phyloP scores from a whole-genome alignment of 805 yeast species.

The Sugiyamaella valdiviana region DNA sequence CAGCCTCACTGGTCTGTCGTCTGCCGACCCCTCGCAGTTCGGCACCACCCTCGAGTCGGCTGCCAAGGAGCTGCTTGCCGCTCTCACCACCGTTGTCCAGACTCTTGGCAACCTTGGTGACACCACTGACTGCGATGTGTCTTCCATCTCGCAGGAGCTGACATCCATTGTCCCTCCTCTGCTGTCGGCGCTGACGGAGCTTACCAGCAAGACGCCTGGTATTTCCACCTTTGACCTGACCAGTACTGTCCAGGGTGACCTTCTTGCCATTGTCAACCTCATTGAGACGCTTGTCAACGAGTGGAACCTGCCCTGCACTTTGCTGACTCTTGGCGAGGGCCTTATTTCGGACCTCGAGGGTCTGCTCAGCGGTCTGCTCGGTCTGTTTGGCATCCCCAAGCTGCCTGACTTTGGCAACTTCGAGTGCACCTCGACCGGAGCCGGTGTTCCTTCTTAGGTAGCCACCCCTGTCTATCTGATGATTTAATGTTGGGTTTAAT shows the following conservation, averaged over 20 bases:
- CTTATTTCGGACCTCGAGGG: neutral
- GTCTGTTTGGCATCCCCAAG: neutral
- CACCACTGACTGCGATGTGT: constrained; percentile 3
- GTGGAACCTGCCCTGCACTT: constrained; percentile 3
- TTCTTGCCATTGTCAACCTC: constrained; percentile 2
- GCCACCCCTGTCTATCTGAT: neutral
- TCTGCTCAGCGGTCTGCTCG: neutral
- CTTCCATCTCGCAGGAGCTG: neutral
- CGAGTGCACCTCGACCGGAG: neutral
- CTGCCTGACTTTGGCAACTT: constrained; percentile 1
- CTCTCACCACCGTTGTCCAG: neutral
- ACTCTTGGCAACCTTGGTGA: constrained; percentile 4
- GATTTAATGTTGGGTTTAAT: neutral
- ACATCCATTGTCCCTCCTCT: constrained; percentile 1
- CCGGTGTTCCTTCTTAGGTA: neutral
- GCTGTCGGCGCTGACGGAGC: constrained; percentile 3
- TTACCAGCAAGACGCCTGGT: constrained; percentile 3
- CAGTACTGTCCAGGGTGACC: constrained; percentile 4
- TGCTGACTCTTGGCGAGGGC: neutral
- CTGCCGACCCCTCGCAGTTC: neutral
- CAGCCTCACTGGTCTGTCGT: neutral
- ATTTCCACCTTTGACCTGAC: constrained; percentile 5
- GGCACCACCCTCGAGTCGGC: constrained; percentile 5
- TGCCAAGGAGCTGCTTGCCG: constrained; percentile 1
- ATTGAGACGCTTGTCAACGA: constrained; percentile 4